phyloP scores from a whole-genome alignment of 2,329 filamentous ascomycete species.

The Pseudovirgaria hyperparasitica region DNA sequence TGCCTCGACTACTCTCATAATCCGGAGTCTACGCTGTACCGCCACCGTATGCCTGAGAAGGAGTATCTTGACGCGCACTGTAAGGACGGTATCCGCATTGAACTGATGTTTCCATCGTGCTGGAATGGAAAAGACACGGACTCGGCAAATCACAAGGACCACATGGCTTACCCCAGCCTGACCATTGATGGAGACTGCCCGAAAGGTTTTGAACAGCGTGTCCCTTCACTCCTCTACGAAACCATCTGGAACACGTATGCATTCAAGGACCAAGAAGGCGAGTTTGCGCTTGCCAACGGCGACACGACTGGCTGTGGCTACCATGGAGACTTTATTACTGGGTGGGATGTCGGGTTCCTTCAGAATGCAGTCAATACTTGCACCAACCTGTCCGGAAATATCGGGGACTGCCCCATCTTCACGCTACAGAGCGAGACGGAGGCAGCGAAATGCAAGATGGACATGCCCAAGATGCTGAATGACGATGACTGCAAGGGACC shows the following conservation, averaged over 20 bases:
- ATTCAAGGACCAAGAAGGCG: constrained; percentile 38
- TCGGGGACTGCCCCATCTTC: constrained; percentile 67
- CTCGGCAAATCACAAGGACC: constrained; percentile 47
- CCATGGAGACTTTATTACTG: constrained; percentile 60
- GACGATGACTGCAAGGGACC: constrained; percentile 48
- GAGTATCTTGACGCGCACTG: constrained; percentile 69
- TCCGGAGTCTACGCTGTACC: constrained; percentile 63
- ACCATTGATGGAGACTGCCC: constrained; percentile 44
- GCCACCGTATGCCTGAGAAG: constrained; percentile 74
- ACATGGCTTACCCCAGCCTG: constrained; percentile 49
- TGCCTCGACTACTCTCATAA: constrained; percentile 65
- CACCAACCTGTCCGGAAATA: constrained; percentile 54
- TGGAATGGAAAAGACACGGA: constrained; percentile 52
- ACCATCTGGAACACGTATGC: constrained; percentile 41
- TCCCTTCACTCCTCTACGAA: constrained; percentile 49
- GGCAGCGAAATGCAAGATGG: constrained; percentile 48
- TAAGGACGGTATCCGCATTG: constrained; percentile 60
- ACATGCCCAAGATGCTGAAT: constrained; percentile 40
- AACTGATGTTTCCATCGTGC: constrained; percentile 65
- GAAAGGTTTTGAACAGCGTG: constrained; percentile 37
- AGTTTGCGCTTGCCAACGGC: constrained; percentile 57
- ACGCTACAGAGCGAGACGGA: constrained; percentile 47
- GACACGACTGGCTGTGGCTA: constrained; percentile 61
- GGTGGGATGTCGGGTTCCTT: constrained; percentile 55
- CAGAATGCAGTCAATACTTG: constrained; percentile 59